Percentiles rank a stretch among this genome's conserved stretches.
Conservation (phyloP, 305 asterid species). For the Monarda citriodora region DNA sequence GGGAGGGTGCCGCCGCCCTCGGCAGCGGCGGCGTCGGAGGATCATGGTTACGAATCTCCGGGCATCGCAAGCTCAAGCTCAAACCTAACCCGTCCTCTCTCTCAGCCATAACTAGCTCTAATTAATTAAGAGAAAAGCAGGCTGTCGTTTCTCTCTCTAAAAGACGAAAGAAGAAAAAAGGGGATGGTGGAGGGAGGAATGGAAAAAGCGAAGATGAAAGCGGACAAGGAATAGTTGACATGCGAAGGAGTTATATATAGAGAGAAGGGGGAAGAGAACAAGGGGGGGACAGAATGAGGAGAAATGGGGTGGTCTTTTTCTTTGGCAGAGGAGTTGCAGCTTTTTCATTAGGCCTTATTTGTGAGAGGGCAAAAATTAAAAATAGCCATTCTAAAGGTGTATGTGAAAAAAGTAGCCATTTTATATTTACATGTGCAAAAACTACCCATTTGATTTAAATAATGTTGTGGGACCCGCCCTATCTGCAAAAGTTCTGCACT, state of each 20-base stretch:
- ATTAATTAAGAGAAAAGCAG: neutral
- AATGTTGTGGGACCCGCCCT: too few species aligned
- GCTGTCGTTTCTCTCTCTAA: neutral
- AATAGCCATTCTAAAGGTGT: too few species aligned
- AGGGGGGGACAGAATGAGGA: conserved; percentile 56
- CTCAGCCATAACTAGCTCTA: conserved; percentile 37
- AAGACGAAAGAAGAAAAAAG: neutral
- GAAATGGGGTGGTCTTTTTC: conserved; percentile 52
- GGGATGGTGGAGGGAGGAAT: neutral
- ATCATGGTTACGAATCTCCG: conserved; percentile 24
- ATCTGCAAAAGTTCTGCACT: too few species aligned
- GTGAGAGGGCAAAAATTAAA: too few species aligned
- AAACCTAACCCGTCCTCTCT: conserved; percentile 53
- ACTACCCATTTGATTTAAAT: too few species aligned
- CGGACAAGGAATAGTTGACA: conserved; percentile 9
- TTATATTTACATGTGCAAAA: too few species aligned
- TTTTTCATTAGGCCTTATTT: conserved; percentile 29
- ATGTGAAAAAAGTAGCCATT: too few species aligned
- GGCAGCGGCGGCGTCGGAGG: conserved; percentile 28
- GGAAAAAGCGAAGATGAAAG: neutral
- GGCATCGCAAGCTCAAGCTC: conserved; percentile 58
- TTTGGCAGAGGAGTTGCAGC: conserved; percentile 55
- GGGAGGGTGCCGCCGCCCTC: conserved; percentile 6
- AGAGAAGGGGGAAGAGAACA: neutral
- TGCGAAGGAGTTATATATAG: conserved; percentile 23